A percentile compares a stretch with the other conserved stretches of the same genome.
These are phyloP conservation scores for Mycena rebaudengoi DNA, from an alignment of 768 basidiomycete genomes.

Conservation along the genomic window DNA sequence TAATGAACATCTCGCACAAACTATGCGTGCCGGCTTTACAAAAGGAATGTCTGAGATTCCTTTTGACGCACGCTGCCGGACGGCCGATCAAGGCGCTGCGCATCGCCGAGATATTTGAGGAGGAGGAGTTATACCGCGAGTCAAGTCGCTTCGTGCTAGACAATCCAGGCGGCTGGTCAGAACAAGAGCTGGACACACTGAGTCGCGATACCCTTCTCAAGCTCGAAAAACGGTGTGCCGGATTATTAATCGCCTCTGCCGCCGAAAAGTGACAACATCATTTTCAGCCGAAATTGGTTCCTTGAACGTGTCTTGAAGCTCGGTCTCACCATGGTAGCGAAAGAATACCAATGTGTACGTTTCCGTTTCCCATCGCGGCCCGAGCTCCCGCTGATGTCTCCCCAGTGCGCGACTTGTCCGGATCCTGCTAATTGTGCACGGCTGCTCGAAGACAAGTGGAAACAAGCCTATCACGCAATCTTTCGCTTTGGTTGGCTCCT, in stretches of 20 bases:
- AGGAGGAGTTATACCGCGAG: conserved; percentile 91
- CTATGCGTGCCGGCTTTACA: conserved; percentile 86
- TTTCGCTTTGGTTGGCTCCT: conserved; percentile 79
- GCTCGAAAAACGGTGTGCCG: conserved; percentile 78
- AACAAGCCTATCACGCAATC: conserved; percentile 85
- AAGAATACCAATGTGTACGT: conserved; percentile 91
- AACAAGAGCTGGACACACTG: conserved; percentile 83
- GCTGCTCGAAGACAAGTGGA: conserved; percentile 92
- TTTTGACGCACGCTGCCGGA: conserved; percentile 92
- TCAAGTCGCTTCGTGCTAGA: conserved; percentile 92
- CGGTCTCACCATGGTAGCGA: conserved; percentile 84
- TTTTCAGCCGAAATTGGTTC: conserved; percentile 91
- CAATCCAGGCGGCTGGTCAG: conserved; percentile 87
- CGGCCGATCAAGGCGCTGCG: conserved; percentile 92
- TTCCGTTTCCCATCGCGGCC: too few relatives aligned
- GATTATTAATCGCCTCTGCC: not conserved
- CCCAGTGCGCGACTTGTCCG: conserved; percentile 85
- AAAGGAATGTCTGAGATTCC: conserved; percentile 83
- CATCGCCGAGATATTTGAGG: conserved; percentile 89
- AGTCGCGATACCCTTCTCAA: conserved; percentile 86
- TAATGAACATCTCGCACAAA: conserved; percentile 92
- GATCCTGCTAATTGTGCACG: conserved; percentile 83
- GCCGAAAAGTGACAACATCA: too few relatives aligned
- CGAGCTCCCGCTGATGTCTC: not conserved
- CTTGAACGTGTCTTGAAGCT: conserved; percentile 93